Percentiles rank a stretch among this genome's conserved stretches.
Evolutionary conservation across 2,329 filamentous ascomycete species (phyloP).

Genomic region (Blumeria hordei): DNA sequence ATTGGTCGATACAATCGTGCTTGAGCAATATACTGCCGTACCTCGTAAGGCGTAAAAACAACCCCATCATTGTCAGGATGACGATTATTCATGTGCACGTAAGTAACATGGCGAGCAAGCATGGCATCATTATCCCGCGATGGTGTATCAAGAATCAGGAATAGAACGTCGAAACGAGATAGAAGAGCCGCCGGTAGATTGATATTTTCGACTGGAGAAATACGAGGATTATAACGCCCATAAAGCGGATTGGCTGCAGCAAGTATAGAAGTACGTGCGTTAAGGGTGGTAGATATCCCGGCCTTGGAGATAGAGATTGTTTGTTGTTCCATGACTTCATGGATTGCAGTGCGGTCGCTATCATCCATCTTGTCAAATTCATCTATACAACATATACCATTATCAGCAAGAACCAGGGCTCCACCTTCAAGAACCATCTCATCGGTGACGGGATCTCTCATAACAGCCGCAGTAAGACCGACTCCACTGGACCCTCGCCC

Average conservation of each 20-base stretch:
- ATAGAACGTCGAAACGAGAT: conserved; percentile 91
- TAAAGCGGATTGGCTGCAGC: conserved; percentile 94
- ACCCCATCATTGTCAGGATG: conserved; percentile 60
- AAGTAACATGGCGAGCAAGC: conserved; percentile 81
- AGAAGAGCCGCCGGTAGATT: conserved; percentile 93
- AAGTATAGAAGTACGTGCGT: conserved; percentile 85
- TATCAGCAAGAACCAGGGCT: conserved; percentile 55
- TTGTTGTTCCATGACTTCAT: conserved; percentile 78
- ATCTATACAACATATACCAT: conserved; percentile 65
- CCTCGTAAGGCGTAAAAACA: conserved; percentile 81
- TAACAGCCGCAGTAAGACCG: conserved; percentile 60
- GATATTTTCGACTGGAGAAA: conserved; percentile 96
- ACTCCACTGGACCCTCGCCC: conserved; percentile 63
- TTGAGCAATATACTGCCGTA: conserved; percentile 85
- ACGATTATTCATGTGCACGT: conserved; percentile 89
- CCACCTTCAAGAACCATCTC: conserved; percentile 63
- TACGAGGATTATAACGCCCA: conserved; percentile 89
- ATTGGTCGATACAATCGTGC: conserved; percentile 73
- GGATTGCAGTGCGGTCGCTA: conserved; percentile 51
- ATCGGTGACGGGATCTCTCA: conserved; percentile 55
- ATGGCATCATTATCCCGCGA: conserved; percentile 76
- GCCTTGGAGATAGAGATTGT: conserved; percentile 72
- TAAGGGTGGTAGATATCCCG: conserved; percentile 88
- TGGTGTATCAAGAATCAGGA: conserved; percentile 87
- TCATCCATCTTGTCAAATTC: conserved; percentile 79